Conservation (phyloP, 2,329 filamentous ascomycete species). For the Phyllachora maydis region DNA sequence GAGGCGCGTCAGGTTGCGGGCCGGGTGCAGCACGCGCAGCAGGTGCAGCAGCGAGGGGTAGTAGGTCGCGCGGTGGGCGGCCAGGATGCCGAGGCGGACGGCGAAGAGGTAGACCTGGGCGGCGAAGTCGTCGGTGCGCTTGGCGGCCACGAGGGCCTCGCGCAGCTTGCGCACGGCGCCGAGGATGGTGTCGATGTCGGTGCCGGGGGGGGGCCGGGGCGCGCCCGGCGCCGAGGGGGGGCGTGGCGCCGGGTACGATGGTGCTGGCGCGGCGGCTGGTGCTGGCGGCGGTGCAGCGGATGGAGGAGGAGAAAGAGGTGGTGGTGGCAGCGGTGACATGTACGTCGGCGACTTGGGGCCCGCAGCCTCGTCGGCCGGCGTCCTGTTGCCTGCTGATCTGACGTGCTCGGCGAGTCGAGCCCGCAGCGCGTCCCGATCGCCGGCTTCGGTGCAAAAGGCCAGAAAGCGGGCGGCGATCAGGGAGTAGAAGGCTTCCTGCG, state of each 20-base stretch:
- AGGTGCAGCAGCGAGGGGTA: conserved; percentile 71
- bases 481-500: conserved; percentile 70
- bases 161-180: conserved; percentile 78
- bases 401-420: conserved; percentile 32
- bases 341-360: background rate
- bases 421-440: conserved; percentile 52
- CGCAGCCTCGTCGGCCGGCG: too few species aligned
- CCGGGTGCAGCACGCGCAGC: conserved; percentile 47
- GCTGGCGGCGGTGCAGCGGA: conserved; percentile 6
- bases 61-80: conserved; percentile 71
- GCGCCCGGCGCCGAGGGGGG: conserved; percentile 12
- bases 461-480: conserved; percentile 80
- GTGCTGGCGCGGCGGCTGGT: conserved; percentile 2
- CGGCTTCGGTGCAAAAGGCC: conserved; percentile 61
- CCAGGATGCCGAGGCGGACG: conserved; percentile 63
- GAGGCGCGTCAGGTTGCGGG: conserved; percentile 44
- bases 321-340: conserved; percentile 1
- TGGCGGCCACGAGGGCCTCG: conserved; percentile 68
- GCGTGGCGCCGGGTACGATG: conserved; percentile 2
- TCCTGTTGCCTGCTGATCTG: too few species aligned
- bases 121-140: conserved; percentile 60
- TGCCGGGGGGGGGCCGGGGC: too few species aligned
- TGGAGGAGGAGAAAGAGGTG: conserved; percentile 1
- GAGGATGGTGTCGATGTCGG: conserved; percentile 54
- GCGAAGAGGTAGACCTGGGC: conserved; percentile 85